Evolutionary conservation across 106 monocot genomes (phyloP).

Genomic region (Acanthochlamys bracteata): DNA sequence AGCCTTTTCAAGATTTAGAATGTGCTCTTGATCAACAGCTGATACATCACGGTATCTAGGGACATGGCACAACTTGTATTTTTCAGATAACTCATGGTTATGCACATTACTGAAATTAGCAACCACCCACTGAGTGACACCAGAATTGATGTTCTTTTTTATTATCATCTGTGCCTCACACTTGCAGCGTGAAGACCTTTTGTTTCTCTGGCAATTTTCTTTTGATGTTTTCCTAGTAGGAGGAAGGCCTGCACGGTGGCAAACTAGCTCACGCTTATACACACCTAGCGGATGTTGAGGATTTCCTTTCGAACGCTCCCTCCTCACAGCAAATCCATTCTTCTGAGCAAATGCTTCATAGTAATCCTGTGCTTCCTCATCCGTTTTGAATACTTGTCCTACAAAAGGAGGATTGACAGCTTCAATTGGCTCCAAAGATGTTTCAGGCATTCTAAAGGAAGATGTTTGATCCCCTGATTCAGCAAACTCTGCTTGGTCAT

Average conservation of each 20-base stretch:
- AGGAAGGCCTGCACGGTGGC: conserved; percentile 68
- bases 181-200: conserved; percentile 60
- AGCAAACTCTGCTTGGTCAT: conserved; percentile 2
- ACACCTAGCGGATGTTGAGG: conserved; percentile 71
- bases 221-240: conserved; percentile 39
- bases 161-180: conserved; percentile 87
- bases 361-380: conserved; percentile 74
- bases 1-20: conserved; percentile 49
- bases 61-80: conserved; percentile 32
- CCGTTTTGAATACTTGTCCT: conserved; percentile 62
- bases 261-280: conserved; percentile 74
- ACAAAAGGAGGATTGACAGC: conserved; percentile 35
- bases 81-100: conserved; percentile 70
- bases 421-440: conserved; percentile 3
- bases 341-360: conserved; percentile 55
- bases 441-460: conserved; percentile 18
- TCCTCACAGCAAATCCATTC: conserved; percentile 67
- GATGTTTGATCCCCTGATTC: conserved; percentile 16
- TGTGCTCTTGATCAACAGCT: conserved; percentile 44
- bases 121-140: conserved; percentile 47
- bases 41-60: conserved; percentile 48
- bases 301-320: conserved; percentile 82
- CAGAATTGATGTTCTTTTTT: conserved; percentile 47
- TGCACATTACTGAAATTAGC: conserved; percentile 69
- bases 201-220: conserved; percentile 47